Evolutionary conservation across 2,329 filamentous ascomycete genomes (phyloP).

Genomic region (Epichloe gansuensis): DNA sequence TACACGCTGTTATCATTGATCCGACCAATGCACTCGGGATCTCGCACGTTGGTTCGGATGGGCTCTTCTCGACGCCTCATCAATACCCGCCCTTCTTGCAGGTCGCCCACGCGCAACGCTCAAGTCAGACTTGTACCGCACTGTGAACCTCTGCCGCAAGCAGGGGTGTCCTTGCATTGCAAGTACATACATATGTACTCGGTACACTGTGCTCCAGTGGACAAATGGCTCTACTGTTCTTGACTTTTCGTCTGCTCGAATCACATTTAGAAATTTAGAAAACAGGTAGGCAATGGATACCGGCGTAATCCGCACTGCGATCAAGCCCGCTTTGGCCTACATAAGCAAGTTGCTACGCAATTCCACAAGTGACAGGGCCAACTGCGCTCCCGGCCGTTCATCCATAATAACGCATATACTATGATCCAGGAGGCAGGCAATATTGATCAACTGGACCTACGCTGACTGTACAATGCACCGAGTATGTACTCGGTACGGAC

Average conservation of each 20-base stretch:
- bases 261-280: neutral
- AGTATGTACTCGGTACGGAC: too few species aligned
- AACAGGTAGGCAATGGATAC: neutral
- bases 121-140: neutral
- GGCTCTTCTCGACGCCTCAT: neutral
- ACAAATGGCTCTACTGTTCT: neutral
- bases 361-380: neutral
- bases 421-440: neutral
- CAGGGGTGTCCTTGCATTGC: slow-evolving; percentile 3
- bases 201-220: neutral
- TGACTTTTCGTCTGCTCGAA: neutral
- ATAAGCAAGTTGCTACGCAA: neutral
- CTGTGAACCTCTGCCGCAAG: neutral
- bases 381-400: neutral
- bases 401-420: neutral
- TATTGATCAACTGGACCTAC: neutral
- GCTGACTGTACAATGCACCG: neutral
- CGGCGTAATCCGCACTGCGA: too few species aligned
- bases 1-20: neutral
- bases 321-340: slow-evolving; percentile 1
- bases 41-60: slow-evolving; percentile 4
- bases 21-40: neutral
- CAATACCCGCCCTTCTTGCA: neutral
- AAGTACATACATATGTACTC: neutral
- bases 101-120: neutral